A percentile compares a stretch with the other conserved stretches of the same genome.
phyloP scores from a whole-genome alignment of 202 grass and related monocot species.

The Hordeum pubiflorum region DNA sequence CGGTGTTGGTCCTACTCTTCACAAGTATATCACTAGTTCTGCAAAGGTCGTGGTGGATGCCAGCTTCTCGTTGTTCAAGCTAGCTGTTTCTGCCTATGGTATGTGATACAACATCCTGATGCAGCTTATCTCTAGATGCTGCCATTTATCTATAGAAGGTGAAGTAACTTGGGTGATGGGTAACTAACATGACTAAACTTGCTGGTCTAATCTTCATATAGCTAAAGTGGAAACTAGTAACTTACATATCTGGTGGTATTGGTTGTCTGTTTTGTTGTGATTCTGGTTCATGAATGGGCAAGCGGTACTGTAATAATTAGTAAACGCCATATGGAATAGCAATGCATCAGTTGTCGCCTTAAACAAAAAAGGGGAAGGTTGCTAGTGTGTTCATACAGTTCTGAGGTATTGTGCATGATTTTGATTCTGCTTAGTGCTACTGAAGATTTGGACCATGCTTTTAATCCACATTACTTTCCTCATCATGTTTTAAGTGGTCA shows the following conservation, averaged over 20 bases:
- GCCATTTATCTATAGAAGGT: neutral
- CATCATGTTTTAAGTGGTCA: neutral
- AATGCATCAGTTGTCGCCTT: neutral
- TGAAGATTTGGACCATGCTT: neutral
- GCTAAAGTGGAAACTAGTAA: neutral
- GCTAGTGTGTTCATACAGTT: neutral
- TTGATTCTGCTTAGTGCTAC: neutral
- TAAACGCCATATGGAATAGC: neutral
- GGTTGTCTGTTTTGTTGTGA: neutral
- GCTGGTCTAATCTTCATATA: neutral
- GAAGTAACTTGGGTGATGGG: neutral
- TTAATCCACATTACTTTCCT: neutral
- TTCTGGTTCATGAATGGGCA: neutral
- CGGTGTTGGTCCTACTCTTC: constrained; percentile 71
- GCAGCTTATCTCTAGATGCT: neutral
- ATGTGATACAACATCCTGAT: constrained; percentile 14
- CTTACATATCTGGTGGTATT: neutral
- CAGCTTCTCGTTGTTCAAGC: constrained; percentile 73
- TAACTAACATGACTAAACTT: neutral
- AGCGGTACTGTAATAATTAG: neutral
- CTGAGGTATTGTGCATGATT: neutral
- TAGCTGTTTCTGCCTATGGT: constrained; percentile 72
- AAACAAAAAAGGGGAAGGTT: neutral
- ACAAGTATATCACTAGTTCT: constrained; percentile 52
- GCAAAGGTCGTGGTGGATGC: constrained; percentile 59